Evolutionary conservation across 345 rosid species (phyloP), one percentile per base, ranked within the genome.

Genomic region (Barbarea vulgaris): DNA sequence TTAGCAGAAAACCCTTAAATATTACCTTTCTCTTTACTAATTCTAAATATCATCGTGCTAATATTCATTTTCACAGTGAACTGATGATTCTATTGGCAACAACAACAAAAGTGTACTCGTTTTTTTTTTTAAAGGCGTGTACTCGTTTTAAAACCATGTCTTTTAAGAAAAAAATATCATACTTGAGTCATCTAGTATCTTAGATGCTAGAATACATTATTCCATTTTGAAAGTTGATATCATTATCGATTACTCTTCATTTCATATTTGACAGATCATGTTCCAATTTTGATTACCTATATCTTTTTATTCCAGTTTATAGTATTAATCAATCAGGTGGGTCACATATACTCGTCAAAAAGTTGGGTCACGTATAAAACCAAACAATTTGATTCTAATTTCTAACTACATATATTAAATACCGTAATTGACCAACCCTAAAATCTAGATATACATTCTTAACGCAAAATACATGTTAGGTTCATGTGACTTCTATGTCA

Each of bases 341-440:
- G 56, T 47, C 56, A 30, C 56, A 37, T 46, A 42, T 25, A 63
- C 33, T 14, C 21, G 27, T 21, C 33, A 8, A 13, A 24, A 48
- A 65, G 57, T 25, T 65, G 57, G 44, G 42, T 66, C 70, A 31
- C 58, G 13, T 33, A 33, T 50, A 66, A 66, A 21, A 66, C 58
- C 46, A 50, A 65, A 47, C 69, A 8, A 30, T 19, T 50, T 50
- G 70, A 47, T 66, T 50, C 57, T 30, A 50, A 34, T 33, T 66
- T 50, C 57, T 30, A 50, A 34, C 47, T 34, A 36, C 21, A 67
- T 34, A 22, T 67, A 9, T 34, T 22, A 67, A 15, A 47, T 67
- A 52, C 14, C 34, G 60, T 52, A 15, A 34, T 52, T 66, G 60
- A 10, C 72, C 51, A 37, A 52, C 28, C 61, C 37, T 22, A 22